A percentile compares a stretch with the other conserved stretches of the same genome.
phyloP scores from a whole-genome alignment of 768 basidiomycete genomes.

The Rhizopogon salebrosus region DNA sequence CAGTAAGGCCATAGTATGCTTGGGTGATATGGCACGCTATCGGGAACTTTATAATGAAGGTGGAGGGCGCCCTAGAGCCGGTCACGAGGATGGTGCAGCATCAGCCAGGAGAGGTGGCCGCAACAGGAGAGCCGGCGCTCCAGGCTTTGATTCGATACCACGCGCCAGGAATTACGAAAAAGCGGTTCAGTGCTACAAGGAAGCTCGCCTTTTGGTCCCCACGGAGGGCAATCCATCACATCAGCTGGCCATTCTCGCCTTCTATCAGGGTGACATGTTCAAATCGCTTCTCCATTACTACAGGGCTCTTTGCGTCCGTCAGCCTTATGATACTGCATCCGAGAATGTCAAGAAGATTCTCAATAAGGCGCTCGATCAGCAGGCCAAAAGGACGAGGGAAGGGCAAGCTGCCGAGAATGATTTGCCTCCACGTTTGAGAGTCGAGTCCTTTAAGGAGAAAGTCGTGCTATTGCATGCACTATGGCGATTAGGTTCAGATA shows the following conservation, averaged over 20 bases:
- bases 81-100: conserved; percentile 55
- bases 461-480: conserved; percentile 74
- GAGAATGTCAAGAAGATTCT: conserved; percentile 80
- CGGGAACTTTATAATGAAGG: conserved; percentile 83
- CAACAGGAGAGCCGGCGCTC: conserved; percentile 43
- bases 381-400: conserved; percentile 41
- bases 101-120: conserved; percentile 36
- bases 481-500: conserved; percentile 52
- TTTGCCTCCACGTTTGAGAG: conserved; percentile 45
- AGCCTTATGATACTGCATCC: conserved; percentile 81
- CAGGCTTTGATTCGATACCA: conserved; percentile 39
- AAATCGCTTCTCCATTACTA: conserved; percentile 81
- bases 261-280: conserved; percentile 82
- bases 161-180: conserved; percentile 67
- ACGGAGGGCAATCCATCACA: conserved; percentile 93
- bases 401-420: conserved; percentile 28
- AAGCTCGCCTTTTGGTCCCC: conserved; percentile 77
- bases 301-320: conserved; percentile 80
- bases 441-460: conserved; percentile 67
- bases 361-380: conserved; percentile 58
- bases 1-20: conserved; percentile 84
- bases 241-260: conserved; percentile 89
- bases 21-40: conserved; percentile 94
- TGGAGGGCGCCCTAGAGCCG: conserved; percentile 57
- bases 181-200: conserved; percentile 79